phyloP scores from a whole-genome alignment of 352 stramenopile genomes.

The Phytophthora litchii region DNA sequence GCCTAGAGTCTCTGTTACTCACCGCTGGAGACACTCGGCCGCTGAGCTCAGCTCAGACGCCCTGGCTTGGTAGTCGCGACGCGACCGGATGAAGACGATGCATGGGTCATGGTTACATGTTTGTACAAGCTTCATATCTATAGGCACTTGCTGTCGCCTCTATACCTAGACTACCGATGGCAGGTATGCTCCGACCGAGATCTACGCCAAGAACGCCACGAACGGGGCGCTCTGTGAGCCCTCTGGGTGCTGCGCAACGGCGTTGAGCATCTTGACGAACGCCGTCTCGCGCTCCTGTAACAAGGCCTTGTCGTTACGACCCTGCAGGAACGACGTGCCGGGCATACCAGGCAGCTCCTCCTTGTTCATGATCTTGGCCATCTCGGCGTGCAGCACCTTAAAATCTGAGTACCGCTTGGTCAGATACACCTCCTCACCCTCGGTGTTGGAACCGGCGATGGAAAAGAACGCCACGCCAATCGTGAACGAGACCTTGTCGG shows the following conservation, averaged over 20 bases:
- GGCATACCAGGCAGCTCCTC: slow-evolving; percentile 62
- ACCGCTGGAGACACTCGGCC: slow-evolving; percentile 16
- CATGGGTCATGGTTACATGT: slow-evolving; percentile 23
- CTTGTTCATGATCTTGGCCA: slow-evolving; percentile 59
- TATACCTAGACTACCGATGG: slow-evolving; percentile 29
- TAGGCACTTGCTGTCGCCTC: slow-evolving; percentile 13
- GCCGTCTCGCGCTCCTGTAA: slow-evolving; percentile 57
- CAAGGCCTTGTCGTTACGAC: slow-evolving; percentile 57
- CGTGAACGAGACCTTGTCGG: slow-evolving; percentile 48
- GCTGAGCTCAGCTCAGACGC: too few relatives aligned
- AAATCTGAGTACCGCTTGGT: slow-evolving; percentile 84
- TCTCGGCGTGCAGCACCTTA: slow-evolving; percentile 62
- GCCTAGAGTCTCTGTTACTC: slow-evolving; percentile 17
- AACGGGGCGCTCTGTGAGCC: slow-evolving; percentile 48
- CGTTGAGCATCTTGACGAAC: slow-evolving; percentile 75
- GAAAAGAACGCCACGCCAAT: slow-evolving; percentile 56
- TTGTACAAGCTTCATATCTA: slow-evolving; percentile 37
- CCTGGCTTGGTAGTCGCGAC: slow-evolving; percentile 7
- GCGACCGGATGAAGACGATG: slow-evolving; percentile 6
- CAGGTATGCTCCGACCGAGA: slow-evolving; percentile 13
- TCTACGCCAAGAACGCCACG: slow-evolving; percentile 53
- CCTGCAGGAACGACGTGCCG: slow-evolving; percentile 52
- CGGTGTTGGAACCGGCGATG: slow-evolving; percentile 42
- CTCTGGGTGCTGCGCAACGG: slow-evolving; percentile 56
- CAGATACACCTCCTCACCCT: slow-evolving; percentile 47